Evolutionary conservation across 2,329 filamentous ascomycete species (phyloP).

Genomic region (Teratosphaeriaceae sp.): DNA sequence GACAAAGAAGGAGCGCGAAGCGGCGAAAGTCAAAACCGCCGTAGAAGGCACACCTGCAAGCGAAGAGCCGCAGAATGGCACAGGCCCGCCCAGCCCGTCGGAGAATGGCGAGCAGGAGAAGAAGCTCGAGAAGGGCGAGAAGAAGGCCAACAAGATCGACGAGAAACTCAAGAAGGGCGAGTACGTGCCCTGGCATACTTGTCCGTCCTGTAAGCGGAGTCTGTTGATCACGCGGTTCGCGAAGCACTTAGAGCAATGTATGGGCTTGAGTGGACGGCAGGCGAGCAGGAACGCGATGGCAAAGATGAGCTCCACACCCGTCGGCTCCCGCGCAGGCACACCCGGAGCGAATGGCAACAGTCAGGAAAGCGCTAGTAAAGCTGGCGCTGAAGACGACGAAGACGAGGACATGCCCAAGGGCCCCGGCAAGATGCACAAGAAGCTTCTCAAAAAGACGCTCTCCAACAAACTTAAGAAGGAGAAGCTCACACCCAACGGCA

Average conservation of each 20-base stretch:
- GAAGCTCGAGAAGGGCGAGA: constrained; percentile 41
- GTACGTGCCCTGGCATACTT: constrained; percentile 50
- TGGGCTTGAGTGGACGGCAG: constrained; percentile 50
- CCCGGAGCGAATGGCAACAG: constrained; percentile 25
- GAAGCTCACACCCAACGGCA: constrained; percentile 20
- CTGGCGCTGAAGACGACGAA: constrained; percentile 21
- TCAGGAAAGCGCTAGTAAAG: constrained; percentile 13
- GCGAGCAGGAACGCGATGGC: constrained; percentile 45
- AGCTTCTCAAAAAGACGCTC: constrained; percentile 32
- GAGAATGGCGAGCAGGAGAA: constrained; percentile 21
- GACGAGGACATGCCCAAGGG: constrained; percentile 10
- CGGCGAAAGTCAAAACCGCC: constrained; percentile 46
- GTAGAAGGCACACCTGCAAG: constrained; percentile 40
- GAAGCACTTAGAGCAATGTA: constrained; percentile 55
- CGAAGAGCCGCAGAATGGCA: constrained; percentile 32
- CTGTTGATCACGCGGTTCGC: constrained; percentile 55
- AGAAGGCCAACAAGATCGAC: constrained; percentile 34
- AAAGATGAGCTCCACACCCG: constrained; percentile 30
- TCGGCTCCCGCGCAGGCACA: constrained; percentile 28
- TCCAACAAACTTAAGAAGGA: constrained; percentile 40
- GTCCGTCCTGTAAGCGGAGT: constrained; percentile 55
- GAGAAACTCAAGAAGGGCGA: constrained; percentile 44
- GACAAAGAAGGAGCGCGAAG: constrained; percentile 69
- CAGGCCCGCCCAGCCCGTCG: constrained; percentile 28
- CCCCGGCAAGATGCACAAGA: constrained; percentile 28